phyloP scores from a whole-genome alignment of 345 rosid genomes.

The Gossypium mustelinum region DNA sequence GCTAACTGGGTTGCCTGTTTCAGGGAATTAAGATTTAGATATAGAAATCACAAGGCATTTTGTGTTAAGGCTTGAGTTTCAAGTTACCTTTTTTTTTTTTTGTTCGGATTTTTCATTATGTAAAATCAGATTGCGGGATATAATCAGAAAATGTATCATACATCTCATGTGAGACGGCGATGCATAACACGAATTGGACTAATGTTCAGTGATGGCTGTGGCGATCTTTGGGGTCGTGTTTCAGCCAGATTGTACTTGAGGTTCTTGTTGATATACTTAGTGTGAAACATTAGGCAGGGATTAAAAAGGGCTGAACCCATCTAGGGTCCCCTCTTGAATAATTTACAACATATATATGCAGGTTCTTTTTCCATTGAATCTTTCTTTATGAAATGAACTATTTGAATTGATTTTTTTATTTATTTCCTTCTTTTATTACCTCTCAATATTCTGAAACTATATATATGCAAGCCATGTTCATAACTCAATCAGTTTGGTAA shows the following conservation, averaged over 20 bases:
- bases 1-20: background rate
- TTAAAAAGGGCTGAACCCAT: background rate
- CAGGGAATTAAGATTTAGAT: background rate
- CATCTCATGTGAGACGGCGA: background rate
- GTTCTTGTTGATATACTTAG: background rate
- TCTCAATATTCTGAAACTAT: no score
- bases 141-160: background rate
- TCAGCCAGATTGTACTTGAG: background rate
- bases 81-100: background rate
- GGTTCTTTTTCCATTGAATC: background rate
- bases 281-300: background rate
- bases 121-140: background rate
- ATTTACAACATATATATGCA: background rate
- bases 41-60: background rate
- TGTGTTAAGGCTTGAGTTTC: background rate
- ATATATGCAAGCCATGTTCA: no score
- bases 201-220: background rate
- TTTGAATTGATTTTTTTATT: background rate
- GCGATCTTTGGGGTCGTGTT: background rate
- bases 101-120: background rate
- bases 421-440: background rate
- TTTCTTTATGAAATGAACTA: background rate
- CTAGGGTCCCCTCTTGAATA: background rate
- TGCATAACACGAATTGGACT: background rate
- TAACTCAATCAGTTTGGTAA: no score